Percentiles rank a stretch among this genome's conserved stretches.
Conservation (phyloP, 129 eudicot species). For the Flaveria sonorensis region DNA sequence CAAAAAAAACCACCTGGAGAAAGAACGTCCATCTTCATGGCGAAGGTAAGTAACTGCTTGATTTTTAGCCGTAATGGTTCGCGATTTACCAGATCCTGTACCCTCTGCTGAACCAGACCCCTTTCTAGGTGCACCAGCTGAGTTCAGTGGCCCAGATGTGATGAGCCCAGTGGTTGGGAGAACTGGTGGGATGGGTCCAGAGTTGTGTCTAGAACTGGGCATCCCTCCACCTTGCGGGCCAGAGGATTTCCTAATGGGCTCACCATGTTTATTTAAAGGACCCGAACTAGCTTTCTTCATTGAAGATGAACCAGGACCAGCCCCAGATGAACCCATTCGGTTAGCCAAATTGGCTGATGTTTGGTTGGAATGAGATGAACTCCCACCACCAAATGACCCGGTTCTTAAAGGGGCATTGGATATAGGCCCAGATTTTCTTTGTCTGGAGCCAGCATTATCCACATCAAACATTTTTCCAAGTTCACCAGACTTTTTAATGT, state of each 20-base stretch:
- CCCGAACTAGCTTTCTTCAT: conserved; percentile 84
- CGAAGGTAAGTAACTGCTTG: conserved; percentile 77
- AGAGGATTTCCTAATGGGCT: conserved; percentile 77
- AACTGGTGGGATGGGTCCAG: conserved; percentile 77
- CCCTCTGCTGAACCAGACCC: conserved; percentile 68
- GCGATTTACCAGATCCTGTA: conserved; percentile 48
- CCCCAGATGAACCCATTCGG: conserved; percentile 42
- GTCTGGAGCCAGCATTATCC: conserved; percentile 56
- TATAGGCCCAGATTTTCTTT: conserved; percentile 81
- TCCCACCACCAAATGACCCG: conserved; percentile 75
- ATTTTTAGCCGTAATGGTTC: conserved; percentile 53
- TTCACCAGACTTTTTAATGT: conserved; percentile 81
- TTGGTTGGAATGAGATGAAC: conserved; percentile 58
- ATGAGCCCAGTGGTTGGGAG: conserved; percentile 86
- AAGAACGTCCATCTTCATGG: conserved; percentile 45
- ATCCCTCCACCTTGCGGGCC: conserved; percentile 82
- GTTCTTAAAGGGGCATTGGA: conserved; percentile 60
- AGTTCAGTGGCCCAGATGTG: conserved; percentile 77
- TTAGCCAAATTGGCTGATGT: conserved; percentile 46
- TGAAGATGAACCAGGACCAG: conserved; percentile 63
- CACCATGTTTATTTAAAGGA: conserved; percentile 87
- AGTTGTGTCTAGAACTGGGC: conserved; percentile 69
- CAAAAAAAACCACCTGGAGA: conserved; percentile 47
- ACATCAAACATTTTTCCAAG: conserved; percentile 91
- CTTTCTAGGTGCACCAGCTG: conserved; percentile 85